These are phyloP conservation scores for Zizania palustris DNA, from an alignment of 202 grass and related monocot genomes.

Conservation along the genomic window DNA sequence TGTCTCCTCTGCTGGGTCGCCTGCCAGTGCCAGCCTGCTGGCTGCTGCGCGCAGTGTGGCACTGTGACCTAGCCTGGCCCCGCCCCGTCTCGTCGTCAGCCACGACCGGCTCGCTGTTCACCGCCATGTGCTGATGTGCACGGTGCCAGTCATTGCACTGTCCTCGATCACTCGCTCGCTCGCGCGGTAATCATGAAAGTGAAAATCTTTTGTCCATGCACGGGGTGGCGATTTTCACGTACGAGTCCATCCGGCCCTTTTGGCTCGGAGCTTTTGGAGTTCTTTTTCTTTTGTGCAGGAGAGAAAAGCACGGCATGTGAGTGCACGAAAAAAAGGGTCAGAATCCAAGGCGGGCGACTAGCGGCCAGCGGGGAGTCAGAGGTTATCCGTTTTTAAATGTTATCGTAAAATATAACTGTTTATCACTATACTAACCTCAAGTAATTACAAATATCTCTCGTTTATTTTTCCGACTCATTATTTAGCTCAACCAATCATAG, in stretches of 20 bases:
- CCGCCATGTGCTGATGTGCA: conserved; percentile 76
- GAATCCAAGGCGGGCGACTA: conserved; percentile 32
- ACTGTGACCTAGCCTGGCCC: neutral
- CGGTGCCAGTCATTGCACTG: conserved; percentile 44
- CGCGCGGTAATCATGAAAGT: conserved; percentile 41
- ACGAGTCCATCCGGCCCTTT: conserved; percentile 31
- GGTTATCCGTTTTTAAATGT: too few relatives aligned
- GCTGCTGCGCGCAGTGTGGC: neutral
- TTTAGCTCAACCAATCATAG: too few relatives aligned
- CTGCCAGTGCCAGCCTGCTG: too few relatives aligned
- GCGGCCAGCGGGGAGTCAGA: too few relatives aligned
- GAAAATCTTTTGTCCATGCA: conserved; percentile 15
- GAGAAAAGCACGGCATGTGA: conserved; percentile 44
- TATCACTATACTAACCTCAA: too few relatives aligned
- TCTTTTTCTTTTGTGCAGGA: conserved; percentile 24
- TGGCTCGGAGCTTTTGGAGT: neutral
- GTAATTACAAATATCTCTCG: too few relatives aligned
- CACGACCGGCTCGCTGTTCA: conserved; percentile 40
- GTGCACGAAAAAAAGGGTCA: conserved; percentile 34
- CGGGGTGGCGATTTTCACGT: conserved; percentile 3
- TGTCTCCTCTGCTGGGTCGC: neutral
- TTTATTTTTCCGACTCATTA: too few relatives aligned
- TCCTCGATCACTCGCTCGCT: conserved; percentile 31
- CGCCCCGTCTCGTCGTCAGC: conserved; percentile 27
- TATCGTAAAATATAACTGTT: neutral